Conservation (phyloP, 768 basidiomycete species). For the Mycena alexandri region DNA sequence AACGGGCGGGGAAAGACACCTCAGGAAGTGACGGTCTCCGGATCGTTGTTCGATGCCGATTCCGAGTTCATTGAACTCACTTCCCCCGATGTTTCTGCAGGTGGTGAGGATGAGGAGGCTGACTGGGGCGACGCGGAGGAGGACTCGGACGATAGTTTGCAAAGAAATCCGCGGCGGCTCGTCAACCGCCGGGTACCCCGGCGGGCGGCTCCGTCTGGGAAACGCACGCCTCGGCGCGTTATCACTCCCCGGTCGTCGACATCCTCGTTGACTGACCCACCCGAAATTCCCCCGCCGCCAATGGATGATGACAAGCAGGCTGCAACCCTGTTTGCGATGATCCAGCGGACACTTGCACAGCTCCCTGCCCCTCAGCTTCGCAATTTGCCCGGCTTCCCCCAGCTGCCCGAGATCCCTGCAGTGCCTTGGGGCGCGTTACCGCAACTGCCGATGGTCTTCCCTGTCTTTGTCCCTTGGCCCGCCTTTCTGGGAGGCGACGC, state of each 20-base stretch:
- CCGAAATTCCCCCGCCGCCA: constrained; percentile 13
- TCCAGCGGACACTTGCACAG: constrained; percentile 80
- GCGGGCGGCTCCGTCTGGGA: constrained; percentile 43
- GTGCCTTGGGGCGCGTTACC: constrained; percentile 74
- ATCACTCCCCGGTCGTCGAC: constrained; percentile 34
- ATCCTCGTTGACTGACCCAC: constrained; percentile 23
- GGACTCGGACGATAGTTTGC: constrained; percentile 63
- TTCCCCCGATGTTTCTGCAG: constrained; percentile 17
- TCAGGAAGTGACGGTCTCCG: constrained; percentile 64
- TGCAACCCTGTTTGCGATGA: constrained; percentile 73
- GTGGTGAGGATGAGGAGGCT: constrained; percentile 64
- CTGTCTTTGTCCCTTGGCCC: constrained; percentile 81
- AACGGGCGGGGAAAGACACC: constrained; percentile 79
- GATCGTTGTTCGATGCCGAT: constrained; percentile 57
- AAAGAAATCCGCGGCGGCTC: constrained; percentile 48
- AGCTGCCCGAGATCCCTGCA: constrained; percentile 75
- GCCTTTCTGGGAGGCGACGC: constrained; percentile 70
- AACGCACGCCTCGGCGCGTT: constrained; percentile 41
- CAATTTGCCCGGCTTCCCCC: constrained; percentile 69
- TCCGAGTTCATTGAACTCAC: constrained; percentile 20
- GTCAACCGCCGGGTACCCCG: constrained; percentile 50
- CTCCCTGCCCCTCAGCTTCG: constrained; percentile 70
- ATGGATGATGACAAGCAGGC: constrained; percentile 60
- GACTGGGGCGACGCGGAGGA: constrained; percentile 80
- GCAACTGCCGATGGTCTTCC: constrained; percentile 83